Base-by-base conservation (phyloP, 2,329 filamentous ascomycete genomes). In the Tolypocladium album region DNA sequence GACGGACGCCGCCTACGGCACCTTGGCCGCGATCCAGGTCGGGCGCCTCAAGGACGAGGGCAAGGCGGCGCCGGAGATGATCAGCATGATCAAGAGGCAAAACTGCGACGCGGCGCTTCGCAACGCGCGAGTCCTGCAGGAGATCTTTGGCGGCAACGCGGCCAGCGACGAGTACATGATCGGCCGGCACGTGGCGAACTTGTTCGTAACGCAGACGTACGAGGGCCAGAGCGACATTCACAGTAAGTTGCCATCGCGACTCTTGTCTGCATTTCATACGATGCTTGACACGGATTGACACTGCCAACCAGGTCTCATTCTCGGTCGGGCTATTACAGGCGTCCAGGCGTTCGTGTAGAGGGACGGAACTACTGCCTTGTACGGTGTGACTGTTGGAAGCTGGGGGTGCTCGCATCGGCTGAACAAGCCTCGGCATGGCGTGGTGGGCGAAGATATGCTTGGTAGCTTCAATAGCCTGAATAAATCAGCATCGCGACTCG, bases 221-320 rank as follows among this genome's bases (percentile, higher is more conserved):
- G 94, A 99, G 77, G 94, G 94, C 27, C 94, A 97, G 76, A 97
- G 92, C 71, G 94, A 97, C 75, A 97, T 97, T 71, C 94, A 97
- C 74, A 85, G 91, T 93, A 77, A 82, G 89, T 84, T 39, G 27
- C 17, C 3, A 34, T 17, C 15, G 8, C 6, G 3, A 31, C 31
- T 34, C 22, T 36, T 11, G 17, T 61, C 61, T 13, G 3, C 40
- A 24, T 45, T n/a, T 7, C 6, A 34, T 13, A 22, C 31, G 2
- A n/a, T n/a, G 7, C 17, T n/a, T n/a, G 40, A 7, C 15, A n/a
- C 3, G 27, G n/a, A 59, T 47, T 60, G 58, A 53, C 61, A 47
- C 39, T 17, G 58, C 61, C 67, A 63, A 72, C n/a, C 66, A 90
- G 88, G 83, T 68, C 78, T 88, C 68, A 88, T 89, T 67, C 69